Evolutionary conservation across 495 filamentous ascomycete species (phyloP).

Genomic region (Annulohypoxylon maeteangense): DNA sequence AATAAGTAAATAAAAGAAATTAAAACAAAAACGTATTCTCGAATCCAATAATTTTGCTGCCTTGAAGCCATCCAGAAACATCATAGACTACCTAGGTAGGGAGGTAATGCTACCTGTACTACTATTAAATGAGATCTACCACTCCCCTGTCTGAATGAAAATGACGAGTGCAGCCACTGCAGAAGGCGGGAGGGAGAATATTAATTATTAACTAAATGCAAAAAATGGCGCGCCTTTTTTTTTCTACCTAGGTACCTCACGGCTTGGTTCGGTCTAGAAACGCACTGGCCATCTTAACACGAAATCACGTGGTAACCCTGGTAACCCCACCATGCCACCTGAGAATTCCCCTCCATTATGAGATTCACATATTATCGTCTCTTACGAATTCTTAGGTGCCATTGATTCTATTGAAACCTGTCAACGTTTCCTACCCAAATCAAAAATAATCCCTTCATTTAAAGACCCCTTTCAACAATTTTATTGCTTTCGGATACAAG

Average conservation of each 20-base stretch:
- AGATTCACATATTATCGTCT: no score
- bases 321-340: background rate
- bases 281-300: constrained; percentile 34
- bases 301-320: constrained; percentile 39
- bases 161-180: constrained; percentile 6
- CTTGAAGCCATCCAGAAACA: constrained; percentile 2
- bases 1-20: background rate
- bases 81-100: background rate
- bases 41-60: constrained; percentile 6
- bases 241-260: constrained; percentile 9
- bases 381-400: no score
- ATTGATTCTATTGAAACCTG: no score
- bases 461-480: no score
- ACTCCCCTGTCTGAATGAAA: constrained; percentile 24
- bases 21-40: background rate
- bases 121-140: constrained; percentile 36
- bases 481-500: no score
- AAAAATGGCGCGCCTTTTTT: constrained; percentile 37
- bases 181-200: constrained; percentile 9
- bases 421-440: no score
- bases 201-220: constrained; percentile 21
- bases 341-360: background rate
- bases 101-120: background rate
- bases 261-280: constrained; percentile 10
- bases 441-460: no score